Base-by-base conservation (phyloP, 2,329 filamentous ascomycete genomes). In the Phaeophleospora eucalypticola region DNA sequence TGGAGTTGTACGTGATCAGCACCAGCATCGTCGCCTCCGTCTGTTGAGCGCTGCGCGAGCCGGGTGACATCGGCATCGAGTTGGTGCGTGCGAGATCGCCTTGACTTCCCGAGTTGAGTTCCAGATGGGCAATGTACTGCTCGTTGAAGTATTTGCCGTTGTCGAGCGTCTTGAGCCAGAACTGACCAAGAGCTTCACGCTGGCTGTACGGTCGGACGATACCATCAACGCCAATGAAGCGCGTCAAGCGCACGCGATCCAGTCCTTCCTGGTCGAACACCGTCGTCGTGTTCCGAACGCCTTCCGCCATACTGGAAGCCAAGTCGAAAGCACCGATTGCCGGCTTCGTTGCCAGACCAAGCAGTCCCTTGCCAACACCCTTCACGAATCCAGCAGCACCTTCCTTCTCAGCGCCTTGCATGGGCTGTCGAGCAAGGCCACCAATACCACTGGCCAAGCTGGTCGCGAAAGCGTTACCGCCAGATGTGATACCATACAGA, bases 121-220 rank as follows among this genome's bases (percentile, higher is more conserved):
- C 91, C 3, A 98, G 76, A 65, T 98, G 94, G 3, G 90, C 94
- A 66, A 98, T 93, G 72, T 98, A 98, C 65, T 89, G 81, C 69
- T 98, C 93, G 70, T 95, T 86, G 79, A 98, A 98, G 75, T 91
- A 97, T 67, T 90, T 93, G 52, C 93, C 93, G 56, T 96, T 93
- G 70, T 98, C 93, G 9, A 95, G 83, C 49, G 95, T 95, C 77
- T 98, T 98, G 55, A 98, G 83, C 94, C 93, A 98, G 74, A 89
- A 96, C 67, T 98, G 93, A 0, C 93, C 93, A 2, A 98, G 82
- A 0, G 93, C 90, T 74, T 98, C 93, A 38, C 93, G 87, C 65
- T 95, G 87, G 46, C 84, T 90, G 74, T 95, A 98, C 0, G 93
- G 90, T 2, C 91, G 85, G 27, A 98, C 90, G 50, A 98, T 87